Conservation (phyloP, 345 rosid species). For the Eutrema heterophyllum region DNA sequence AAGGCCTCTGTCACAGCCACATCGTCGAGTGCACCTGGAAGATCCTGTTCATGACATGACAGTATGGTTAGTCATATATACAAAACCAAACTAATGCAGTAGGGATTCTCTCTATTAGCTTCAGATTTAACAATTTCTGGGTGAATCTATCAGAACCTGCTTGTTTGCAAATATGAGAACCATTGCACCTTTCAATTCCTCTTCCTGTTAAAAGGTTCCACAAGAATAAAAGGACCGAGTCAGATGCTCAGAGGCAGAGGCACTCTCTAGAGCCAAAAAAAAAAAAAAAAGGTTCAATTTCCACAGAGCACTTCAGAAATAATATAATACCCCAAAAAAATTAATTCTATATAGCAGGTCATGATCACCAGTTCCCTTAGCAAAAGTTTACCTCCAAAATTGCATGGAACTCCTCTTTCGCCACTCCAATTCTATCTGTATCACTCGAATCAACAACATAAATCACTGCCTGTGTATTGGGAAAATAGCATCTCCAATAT, state of each 20-base stretch:
- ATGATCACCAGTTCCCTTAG: not conserved
- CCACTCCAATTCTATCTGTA: constrained; percentile 41
- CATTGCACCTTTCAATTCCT: constrained; percentile 44
- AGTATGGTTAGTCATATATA: not conserved
- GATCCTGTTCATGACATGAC: constrained; percentile 23
- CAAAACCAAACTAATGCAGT: not conserved
- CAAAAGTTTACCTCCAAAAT: constrained; percentile 42
- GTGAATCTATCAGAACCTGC: constrained; percentile 26
- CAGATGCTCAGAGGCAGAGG: not conserved
- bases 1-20: constrained; percentile 50
- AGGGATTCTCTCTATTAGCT: too few relatives aligned
- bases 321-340: not conserved
- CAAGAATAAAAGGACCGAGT: not conserved
- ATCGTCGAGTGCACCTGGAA: constrained; percentile 56
- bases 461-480: constrained; percentile 39
- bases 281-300: not conserved
- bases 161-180: constrained; percentile 52
- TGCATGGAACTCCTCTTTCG: constrained; percentile 57
- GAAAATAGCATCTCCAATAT: constrained; percentile 64
- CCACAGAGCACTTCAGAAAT: not conserved
- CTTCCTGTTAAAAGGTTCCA: constrained; percentile 30
- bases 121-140: too few relatives aligned
- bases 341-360: not conserved
- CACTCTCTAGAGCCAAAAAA: not conserved
- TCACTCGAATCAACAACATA: constrained; percentile 59